Evolutionary conservation across 495 filamentous ascomycete genomes (phyloP).

Genomic region (Penicillium macrosclerotiorum): DNA sequence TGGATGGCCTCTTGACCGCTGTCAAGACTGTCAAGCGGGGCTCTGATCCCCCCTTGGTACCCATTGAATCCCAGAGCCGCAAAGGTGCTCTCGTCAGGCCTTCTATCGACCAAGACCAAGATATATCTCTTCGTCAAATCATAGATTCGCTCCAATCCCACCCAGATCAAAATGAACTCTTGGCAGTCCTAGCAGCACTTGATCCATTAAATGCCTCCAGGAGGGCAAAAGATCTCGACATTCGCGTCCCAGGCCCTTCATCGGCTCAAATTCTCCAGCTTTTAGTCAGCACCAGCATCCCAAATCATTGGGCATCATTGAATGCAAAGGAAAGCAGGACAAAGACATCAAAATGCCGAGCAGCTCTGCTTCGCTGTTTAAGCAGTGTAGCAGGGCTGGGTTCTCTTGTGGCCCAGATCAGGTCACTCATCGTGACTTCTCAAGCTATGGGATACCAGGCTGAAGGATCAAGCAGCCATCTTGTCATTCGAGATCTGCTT

Average conservation of each 20-base stretch:
- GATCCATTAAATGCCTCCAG: slow-evolving; percentile 33
- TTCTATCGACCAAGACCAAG: slow-evolving; percentile 11
- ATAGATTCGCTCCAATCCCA: slow-evolving; percentile 62
- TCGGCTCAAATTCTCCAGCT: slow-evolving; percentile 67
- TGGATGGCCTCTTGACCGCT: slow-evolving; percentile 45
- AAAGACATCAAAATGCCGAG: slow-evolving; percentile 31
- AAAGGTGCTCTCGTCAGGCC: slow-evolving; percentile 11
- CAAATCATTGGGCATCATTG: slow-evolving; percentile 73
- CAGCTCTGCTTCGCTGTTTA: slow-evolving; percentile 62
- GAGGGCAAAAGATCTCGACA: slow-evolving; percentile 46
- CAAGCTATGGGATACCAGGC: slow-evolving; percentile 26
- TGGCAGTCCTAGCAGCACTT: slow-evolving; percentile 53
- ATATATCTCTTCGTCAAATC: slow-evolving; percentile 54
- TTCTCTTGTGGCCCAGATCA: slow-evolving; percentile 62
- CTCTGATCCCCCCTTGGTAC: slow-evolving; percentile 17
- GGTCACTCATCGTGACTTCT: slow-evolving; percentile 42
- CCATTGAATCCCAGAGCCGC: slow-evolving; percentile 12
- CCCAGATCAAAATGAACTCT: slow-evolving; percentile 59
- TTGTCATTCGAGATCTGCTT: slow-evolving; percentile 37
- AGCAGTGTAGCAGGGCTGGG: slow-evolving; percentile 71
- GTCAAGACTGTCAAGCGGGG: slow-evolving; percentile 37
- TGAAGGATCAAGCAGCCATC: slow-evolving; percentile 26
- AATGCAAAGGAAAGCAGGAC: slow-evolving; percentile 40
- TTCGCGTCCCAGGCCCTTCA: slow-evolving; percentile 61
- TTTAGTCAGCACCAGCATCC: slow-evolving; percentile 66